These are phyloP conservation scores for Corynascus novoguineensis DNA, from an alignment of 495 filamentous ascomycete species.

Conservation along the genomic window DNA sequence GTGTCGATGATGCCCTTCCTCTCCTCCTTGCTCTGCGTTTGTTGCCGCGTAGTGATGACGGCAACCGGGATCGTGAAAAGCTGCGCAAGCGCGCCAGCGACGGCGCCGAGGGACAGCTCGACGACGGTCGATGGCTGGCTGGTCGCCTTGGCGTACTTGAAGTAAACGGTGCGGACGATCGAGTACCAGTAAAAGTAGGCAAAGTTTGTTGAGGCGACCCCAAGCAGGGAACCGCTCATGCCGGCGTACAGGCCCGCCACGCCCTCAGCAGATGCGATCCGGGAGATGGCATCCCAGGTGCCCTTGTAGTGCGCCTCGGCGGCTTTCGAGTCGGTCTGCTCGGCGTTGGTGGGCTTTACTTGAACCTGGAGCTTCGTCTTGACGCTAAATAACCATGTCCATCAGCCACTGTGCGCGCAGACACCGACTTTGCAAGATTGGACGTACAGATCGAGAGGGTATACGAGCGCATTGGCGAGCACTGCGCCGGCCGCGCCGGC, in stretches of 20 bases:
- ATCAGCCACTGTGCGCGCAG: conserved; percentile 13
- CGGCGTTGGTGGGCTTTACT: conserved; percentile 56
- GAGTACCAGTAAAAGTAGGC: conserved; percentile 99
- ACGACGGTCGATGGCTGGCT: conserved; percentile 71
- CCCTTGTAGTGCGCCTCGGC: conserved; percentile 70
- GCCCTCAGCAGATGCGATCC: conserved; percentile 81
- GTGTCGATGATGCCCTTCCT: conserved; percentile 86
- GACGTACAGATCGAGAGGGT: conserved; percentile 94
- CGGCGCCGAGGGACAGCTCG: conserved; percentile 82
- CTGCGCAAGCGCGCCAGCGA: conserved; percentile 87
- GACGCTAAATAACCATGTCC: conserved; percentile 49
- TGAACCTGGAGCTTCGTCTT: conserved; percentile 98
- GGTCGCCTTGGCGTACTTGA: conserved; percentile 57
- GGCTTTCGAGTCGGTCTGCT: conserved; percentile 28
- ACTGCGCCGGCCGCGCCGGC: conserved; percentile 92
- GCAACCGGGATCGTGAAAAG: conserved; percentile 94
- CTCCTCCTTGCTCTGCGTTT: conserved; percentile 78
- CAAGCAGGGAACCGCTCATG: conserved; percentile 77
- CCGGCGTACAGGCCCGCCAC: conserved; percentile 80
- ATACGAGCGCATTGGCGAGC: conserved; percentile 91
- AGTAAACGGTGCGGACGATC: conserved; percentile 74
- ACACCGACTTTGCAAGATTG: not conserved
- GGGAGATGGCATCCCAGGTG: conserved; percentile 79
- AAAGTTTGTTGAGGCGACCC: conserved; percentile 96
- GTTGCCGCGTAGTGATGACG: conserved; percentile 91